Evolutionary conservation across 208 protist genomes (phyloP).

Genomic region (Trypanosoma mega): DNA sequence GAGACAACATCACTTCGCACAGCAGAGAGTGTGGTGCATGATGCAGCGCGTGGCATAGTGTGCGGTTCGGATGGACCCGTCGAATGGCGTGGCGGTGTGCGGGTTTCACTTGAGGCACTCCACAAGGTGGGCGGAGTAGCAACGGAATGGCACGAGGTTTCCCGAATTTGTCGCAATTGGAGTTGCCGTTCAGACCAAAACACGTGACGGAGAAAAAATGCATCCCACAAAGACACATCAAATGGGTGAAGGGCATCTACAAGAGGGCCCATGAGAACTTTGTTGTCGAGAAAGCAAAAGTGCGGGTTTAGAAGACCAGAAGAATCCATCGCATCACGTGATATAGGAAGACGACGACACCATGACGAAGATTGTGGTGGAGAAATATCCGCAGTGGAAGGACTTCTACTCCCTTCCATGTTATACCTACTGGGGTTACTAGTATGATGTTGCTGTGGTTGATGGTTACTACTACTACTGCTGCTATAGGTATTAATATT

Average conservation of each 20-base stretch:
- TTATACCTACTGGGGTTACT: neutral
- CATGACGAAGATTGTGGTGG: neutral
- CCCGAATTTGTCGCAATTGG: slow-evolving; percentile 35
- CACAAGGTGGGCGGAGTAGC: too few relatives aligned
- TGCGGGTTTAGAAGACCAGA: slow-evolving; percentile 52
- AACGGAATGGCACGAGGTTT: too few relatives aligned
- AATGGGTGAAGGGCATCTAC: slow-evolving; percentile 32
- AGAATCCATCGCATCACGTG: slow-evolving; percentile 37
- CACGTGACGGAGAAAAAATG: slow-evolving; percentile 41
- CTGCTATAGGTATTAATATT: neutral
- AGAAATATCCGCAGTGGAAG: neutral
- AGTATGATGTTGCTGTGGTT: neutral
- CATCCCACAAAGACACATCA: slow-evolving; percentile 37
- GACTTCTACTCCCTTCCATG: neutral
- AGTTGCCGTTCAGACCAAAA: slow-evolving; percentile 31
- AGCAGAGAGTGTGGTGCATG: neutral
- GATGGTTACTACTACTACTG: neutral
- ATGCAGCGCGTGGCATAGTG: neutral
- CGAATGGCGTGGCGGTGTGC: neutral
- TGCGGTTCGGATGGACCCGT: neutral
- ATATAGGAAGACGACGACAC: slow-evolving; percentile 35
- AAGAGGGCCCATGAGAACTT: slow-evolving; percentile 41
- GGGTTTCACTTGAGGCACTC: too few relatives aligned
- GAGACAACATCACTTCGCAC: neutral
- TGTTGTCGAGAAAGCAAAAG: slow-evolving; percentile 50